Percentiles rank a stretch among this genome's conserved stretches.
phyloP scores from a whole-genome alignment of 192 early-diverging fungal species.

The Cladochytrium replicatum region DNA sequence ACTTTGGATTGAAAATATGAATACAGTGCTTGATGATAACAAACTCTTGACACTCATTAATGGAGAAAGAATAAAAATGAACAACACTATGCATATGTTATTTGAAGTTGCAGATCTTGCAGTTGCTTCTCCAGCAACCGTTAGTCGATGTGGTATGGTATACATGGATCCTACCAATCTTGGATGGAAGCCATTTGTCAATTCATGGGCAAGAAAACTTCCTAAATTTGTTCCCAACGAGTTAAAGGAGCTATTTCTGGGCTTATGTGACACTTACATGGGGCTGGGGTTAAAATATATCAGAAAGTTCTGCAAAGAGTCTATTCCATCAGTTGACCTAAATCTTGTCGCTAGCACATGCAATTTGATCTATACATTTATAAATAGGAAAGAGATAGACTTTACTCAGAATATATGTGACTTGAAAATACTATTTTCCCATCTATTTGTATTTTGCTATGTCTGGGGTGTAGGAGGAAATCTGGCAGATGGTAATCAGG shows the following conservation, averaged over 20 bases:
- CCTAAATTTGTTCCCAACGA: conserved; percentile 25
- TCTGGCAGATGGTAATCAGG: conserved; percentile 46
- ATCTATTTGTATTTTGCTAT: conserved; percentile 50
- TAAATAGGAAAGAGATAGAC: conserved; percentile 32
- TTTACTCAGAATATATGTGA: conserved; percentile 24
- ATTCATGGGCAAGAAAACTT: conserved; percentile 33
- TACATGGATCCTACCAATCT: conserved; percentile 48
- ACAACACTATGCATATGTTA: conserved; percentile 50
- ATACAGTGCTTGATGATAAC: conserved; percentile 56
- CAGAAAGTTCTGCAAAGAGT: conserved; percentile 41
- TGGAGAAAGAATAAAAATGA: conserved; percentile 54
- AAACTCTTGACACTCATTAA: conserved; percentile 54
- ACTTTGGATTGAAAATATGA: conserved; percentile 57
- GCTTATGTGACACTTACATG: conserved; percentile 29
- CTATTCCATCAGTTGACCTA: conserved; percentile 40
- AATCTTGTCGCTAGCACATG: conserved; percentile 42
- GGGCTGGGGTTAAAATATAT: conserved; percentile 42
- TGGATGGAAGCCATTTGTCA: conserved; percentile 40
- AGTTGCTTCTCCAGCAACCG: conserved; percentile 53
- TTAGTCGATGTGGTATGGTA: conserved; percentile 52
- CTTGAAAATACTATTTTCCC: conserved; percentile 26
- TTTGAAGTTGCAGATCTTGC: conserved; percentile 56
- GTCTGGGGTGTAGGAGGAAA: conserved; percentile 50
- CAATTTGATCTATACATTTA: conserved; percentile 37
- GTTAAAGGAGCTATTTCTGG: conserved; percentile 26